Conservation (phyloP, 441 rosid species). For the Populus hybrid region DNA sequence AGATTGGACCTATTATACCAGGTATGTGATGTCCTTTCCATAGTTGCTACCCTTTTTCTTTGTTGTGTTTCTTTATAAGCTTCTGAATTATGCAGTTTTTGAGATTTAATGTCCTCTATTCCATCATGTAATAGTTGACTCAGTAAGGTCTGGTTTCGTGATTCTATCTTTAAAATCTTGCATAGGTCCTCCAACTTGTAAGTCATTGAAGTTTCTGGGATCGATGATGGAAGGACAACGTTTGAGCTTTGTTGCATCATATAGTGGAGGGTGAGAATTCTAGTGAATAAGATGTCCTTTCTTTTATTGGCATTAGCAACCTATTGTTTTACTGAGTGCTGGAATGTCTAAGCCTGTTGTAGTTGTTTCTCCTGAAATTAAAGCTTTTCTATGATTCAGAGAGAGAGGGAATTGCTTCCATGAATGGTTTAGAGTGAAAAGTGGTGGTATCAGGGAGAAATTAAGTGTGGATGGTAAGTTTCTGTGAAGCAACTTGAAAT, state of each 20-base stretch:
- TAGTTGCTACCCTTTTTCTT: not conserved
- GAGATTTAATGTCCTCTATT: not conserved
- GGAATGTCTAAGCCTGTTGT: too few relatives aligned
- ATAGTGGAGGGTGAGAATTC: slow-evolving; percentile 81
- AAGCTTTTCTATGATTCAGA: slow-evolving; percentile 46
- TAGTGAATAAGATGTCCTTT: not conserved
- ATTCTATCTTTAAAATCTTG: slow-evolving; percentile 15
- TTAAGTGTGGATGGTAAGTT: slow-evolving; percentile 66
- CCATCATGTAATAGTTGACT: not conserved
- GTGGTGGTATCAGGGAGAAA: slow-evolving; percentile 62
- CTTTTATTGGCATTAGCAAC: not conserved
- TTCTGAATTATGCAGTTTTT: not conserved
- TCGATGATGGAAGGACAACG: slow-evolving; percentile 96
- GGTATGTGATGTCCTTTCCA: slow-evolving; percentile 43
- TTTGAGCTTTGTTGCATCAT: slow-evolving; percentile 82
- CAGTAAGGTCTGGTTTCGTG: not conserved
- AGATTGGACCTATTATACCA: slow-evolving; percentile 73
- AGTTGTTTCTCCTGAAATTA: slow-evolving; percentile 5
- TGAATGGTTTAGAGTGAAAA: slow-evolving; percentile 86
- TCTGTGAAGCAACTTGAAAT: slow-evolving; percentile 5
- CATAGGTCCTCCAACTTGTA: slow-evolving; percentile 86
- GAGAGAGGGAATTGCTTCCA: slow-evolving; percentile 65
- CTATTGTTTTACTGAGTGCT: not conserved
- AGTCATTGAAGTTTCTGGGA: slow-evolving; percentile 84
- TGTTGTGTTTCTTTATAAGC: not conserved